Conservation (phyloP, 306 rosid genomes). For the Gleditsia sinensis region DNA sequence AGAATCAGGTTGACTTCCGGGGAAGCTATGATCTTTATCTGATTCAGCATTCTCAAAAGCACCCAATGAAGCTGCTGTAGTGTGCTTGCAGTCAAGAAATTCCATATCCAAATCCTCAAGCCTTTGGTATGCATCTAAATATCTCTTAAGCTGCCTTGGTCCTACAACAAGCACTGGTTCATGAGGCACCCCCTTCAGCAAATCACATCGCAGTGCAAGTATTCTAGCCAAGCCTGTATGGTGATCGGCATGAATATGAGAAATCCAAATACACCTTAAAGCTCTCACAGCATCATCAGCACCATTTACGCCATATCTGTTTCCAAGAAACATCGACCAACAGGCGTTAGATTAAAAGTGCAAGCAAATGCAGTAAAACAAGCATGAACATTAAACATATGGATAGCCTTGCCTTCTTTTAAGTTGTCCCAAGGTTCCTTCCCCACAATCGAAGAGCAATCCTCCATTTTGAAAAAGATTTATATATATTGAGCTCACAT, state of each 20-base stretch:
- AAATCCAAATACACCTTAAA: constrained; percentile 82
- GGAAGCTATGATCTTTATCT: constrained; percentile 12
- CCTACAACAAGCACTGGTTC: constrained; percentile 85
- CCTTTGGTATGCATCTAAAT: constrained; percentile 83
- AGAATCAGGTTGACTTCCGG: constrained; percentile 40
- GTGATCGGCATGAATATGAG: constrained; percentile 97
- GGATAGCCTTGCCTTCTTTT: constrained; percentile 69
- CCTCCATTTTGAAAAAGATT: constrained; percentile 88
- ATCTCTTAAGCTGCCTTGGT: constrained; percentile 80
- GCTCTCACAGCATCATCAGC: constrained; percentile 78
- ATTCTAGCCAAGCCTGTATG: constrained; percentile 92
- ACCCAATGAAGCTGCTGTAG: constrained; percentile 55
- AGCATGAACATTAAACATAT: constrained; percentile 17
- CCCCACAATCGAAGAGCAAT: constrained; percentile 88
- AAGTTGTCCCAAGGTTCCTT: constrained; percentile 93
- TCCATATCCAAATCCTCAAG: constrained; percentile 87
- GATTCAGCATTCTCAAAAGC: constrained; percentile 40
- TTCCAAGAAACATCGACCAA: constrained; percentile 34
- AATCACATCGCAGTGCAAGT: constrained; percentile 73
- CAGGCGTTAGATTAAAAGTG: neutral
- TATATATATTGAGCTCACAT: constrained; percentile 82
- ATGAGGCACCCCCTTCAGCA: constrained; percentile 70
- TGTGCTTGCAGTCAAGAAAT: constrained; percentile 82
- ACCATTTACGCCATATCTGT: constrained; percentile 83
- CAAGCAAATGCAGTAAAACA: constrained; percentile 20